Conservation (phyloP, 306 rosid genomes). For the Boehmeria nivea region DNA sequence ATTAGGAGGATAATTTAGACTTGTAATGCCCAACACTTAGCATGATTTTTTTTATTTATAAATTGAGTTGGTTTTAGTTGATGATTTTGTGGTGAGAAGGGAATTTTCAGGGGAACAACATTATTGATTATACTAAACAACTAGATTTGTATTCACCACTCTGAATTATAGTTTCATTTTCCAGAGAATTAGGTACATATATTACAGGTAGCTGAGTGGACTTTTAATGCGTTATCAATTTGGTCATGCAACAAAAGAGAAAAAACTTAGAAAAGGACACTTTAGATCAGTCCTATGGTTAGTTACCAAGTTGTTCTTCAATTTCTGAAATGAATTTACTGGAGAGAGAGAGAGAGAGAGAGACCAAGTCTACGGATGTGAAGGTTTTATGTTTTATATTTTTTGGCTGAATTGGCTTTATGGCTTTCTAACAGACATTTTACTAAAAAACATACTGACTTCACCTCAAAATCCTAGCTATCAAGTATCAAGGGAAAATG, state of each 20-base stretch:
- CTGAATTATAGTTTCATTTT: not conserved
- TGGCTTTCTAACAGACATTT: too few species aligned
- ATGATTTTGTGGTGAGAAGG: not conserved
- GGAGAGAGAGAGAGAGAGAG: too few species aligned
- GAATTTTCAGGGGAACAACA: not conserved
- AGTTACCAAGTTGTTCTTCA: not conserved
- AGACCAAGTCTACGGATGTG: too few species aligned
- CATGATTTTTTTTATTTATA: not conserved
- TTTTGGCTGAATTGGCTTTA: too few species aligned
- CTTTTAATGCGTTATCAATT: not conserved
- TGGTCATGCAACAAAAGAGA: not conserved
- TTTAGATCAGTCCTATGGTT: too few species aligned
- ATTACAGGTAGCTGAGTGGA: not conserved
- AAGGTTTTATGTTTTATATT: not conserved
- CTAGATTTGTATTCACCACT: not conserved
- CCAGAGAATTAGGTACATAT: not conserved
- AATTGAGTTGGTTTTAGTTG: not conserved
- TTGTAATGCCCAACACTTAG: not conserved
- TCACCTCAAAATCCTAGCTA: not conserved
- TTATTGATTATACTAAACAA: not conserved
- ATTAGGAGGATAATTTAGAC: too few species aligned
- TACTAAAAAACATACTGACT: too few species aligned
- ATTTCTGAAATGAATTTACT: too few species aligned
- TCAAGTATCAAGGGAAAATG: conserved; percentile 23
- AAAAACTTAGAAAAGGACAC: not conserved